Evolutionary conservation across 768 basidiomycete species (phyloP).

Genomic region (Tylopilus plumbeoviolaceoides): DNA sequence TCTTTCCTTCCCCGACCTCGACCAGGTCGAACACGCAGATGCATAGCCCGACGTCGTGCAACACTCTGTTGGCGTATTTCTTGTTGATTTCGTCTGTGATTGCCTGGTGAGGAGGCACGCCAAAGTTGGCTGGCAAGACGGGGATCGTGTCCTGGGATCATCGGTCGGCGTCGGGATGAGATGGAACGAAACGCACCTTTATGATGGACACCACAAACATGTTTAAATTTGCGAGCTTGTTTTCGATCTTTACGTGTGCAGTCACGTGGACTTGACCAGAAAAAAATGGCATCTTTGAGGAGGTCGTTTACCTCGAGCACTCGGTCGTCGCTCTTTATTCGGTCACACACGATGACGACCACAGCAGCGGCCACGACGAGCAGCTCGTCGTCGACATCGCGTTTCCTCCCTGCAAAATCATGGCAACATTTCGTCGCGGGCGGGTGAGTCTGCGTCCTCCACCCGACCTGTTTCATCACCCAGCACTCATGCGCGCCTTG

Average conservation of each 20-base stretch:
- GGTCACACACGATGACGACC: conserved; percentile 8
- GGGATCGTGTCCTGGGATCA: conserved; percentile 77
- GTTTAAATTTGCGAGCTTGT: no score
- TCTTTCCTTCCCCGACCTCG: conserved; percentile 85
- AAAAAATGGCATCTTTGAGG: conserved; percentile 2
- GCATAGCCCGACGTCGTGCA: conserved; percentile 90
- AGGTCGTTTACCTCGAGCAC: no score
- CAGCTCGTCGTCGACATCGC: conserved; percentile 32
- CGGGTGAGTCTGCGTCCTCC: conserved; percentile 64
- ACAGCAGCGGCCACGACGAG: neutral
- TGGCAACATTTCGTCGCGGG: conserved; percentile 84
- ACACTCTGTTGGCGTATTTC: conserved; percentile 89
- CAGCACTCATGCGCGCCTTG: neutral
- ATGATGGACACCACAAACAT: conserved; percentile 47
- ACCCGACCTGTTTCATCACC: neutral
- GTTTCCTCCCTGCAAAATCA: conserved; percentile 64
- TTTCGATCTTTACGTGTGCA: no score
- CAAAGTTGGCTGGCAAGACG: conserved; percentile 85
- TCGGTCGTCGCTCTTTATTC: no score
- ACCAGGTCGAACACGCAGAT: conserved; percentile 86
- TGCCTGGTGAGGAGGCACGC: conserved; percentile 69
- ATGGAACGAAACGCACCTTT: conserved; percentile 27
- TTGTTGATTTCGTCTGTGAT: conserved; percentile 86
- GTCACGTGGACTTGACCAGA: neutral
- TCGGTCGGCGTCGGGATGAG: neutral